Evolutionary conservation across 441 rosid species (phyloP).

Genomic region (Populus tomentosa): DNA sequence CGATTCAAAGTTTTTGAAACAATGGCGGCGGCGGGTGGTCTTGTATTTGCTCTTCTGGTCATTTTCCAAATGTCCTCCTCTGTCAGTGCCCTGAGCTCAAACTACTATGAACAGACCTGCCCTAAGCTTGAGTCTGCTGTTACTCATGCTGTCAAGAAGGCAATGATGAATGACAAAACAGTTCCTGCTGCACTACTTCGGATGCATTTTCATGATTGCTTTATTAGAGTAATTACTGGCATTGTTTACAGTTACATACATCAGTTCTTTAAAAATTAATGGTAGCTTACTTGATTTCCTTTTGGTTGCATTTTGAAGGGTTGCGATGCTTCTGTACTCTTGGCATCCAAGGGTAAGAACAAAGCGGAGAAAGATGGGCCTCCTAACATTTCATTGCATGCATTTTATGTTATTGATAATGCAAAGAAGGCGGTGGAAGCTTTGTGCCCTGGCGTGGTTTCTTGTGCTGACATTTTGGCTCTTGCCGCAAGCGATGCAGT

Average conservation of each 20-base stretch:
- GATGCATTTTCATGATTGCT: conserved; percentile 65
- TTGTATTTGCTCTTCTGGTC: conserved; percentile 23
- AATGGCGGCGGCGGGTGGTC: conserved; percentile 24
- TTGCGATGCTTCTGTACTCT: conserved; percentile 59
- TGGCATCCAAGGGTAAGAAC: conserved; percentile 39
- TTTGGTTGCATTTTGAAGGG: conserved; percentile 27
- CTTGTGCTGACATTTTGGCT: conserved; percentile 71
- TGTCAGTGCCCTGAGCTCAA: conserved; percentile 34
- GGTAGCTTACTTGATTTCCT: too few relatives aligned
- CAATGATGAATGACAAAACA: conserved; percentile 35
- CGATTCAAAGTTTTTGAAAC: neutral
- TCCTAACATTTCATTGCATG: conserved; percentile 55
- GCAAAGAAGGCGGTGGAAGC: conserved; percentile 51
- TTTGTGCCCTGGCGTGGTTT: conserved; percentile 52
- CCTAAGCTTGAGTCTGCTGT: conserved; percentile 36
- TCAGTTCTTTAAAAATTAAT: neutral
- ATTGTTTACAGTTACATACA: neutral
- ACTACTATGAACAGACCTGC: conserved; percentile 45
- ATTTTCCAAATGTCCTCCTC: conserved; percentile 21
- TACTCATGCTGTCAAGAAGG: conserved; percentile 30
- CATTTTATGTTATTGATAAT: conserved; percentile 50
- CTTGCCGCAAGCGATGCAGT: conserved; percentile 63
- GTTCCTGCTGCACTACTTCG: conserved; percentile 58
- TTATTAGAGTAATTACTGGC: conserved; percentile 35
- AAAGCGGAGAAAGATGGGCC: conserved; percentile 64